phyloP scores from a whole-genome alignment of 2,329 filamentous ascomycete genomes.

The Salinomyces thailandicus region DNA sequence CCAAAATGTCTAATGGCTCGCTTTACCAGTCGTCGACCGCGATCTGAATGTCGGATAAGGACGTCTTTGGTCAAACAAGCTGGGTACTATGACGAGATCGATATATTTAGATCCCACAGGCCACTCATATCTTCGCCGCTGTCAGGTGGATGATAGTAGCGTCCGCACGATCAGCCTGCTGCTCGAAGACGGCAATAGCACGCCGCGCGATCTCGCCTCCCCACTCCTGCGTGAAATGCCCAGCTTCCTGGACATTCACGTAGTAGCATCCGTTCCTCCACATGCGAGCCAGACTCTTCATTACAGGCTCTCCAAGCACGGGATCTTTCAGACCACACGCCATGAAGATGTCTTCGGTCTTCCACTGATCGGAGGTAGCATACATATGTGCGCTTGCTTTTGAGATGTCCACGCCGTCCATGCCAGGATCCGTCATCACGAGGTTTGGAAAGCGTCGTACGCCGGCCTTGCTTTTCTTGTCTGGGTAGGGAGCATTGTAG shows the following conservation, averaged over 20 bases:
- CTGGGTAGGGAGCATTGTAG: background rate
- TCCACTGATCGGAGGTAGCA: background rate
- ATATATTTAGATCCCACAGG: too few relatives aligned
- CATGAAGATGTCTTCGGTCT: background rate
- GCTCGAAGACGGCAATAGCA: background rate
- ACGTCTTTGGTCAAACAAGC: too few relatives aligned
- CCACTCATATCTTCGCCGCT: too few relatives aligned
- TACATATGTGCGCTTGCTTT: background rate
- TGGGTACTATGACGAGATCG: too few relatives aligned
- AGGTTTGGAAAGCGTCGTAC: background rate
- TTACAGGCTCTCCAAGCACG: background rate
- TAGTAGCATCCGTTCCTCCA: background rate
- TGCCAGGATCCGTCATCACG: background rate
- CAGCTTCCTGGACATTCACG: background rate
- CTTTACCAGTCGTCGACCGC: too few relatives aligned
- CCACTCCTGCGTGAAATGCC: slow-evolving; percentile 1
- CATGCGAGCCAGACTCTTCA: slow-evolving; percentile 1
- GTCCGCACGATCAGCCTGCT: too few relatives aligned
- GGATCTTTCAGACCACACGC: background rate
- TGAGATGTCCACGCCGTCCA: slow-evolving; percentile 1
- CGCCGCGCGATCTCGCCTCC: background rate
- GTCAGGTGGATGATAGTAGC: too few relatives aligned
- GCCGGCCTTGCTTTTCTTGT: background rate
- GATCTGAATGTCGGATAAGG: too few relatives aligned
- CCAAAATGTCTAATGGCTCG: too few relatives aligned